phyloP scores from a whole-genome alignment of 176 grass and related monocot genomes.

The Poa pratensis region DNA sequence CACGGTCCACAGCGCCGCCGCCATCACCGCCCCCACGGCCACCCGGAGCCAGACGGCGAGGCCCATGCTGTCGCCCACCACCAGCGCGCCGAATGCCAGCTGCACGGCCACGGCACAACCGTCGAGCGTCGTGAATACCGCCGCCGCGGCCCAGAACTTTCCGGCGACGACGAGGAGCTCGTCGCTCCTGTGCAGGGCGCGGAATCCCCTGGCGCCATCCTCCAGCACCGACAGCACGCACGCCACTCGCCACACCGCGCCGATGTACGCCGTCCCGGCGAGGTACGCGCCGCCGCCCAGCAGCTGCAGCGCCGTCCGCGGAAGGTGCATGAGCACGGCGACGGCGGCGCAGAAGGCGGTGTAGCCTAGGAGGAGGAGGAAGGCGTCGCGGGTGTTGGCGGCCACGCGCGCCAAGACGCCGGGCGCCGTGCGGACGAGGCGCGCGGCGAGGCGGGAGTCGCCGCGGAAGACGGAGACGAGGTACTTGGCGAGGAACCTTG shows the following conservation, averaged over 20 bases:
- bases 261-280: background rate
- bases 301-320: background rate
- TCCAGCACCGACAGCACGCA: background rate
- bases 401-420: background rate
- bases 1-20: background rate
- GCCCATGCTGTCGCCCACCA: background rate
- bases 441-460: slow-evolving; percentile 6
- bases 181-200: background rate
- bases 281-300: background rate
- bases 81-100: background rate
- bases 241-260: slow-evolving; percentile 1
- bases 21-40: background rate
- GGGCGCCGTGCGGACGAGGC: background rate
- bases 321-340: background rate
- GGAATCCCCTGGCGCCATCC: background rate
- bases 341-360: background rate
- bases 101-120: background rate
- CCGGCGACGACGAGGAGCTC: background rate
- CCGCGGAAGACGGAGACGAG: background rate
- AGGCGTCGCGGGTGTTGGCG: background rate
- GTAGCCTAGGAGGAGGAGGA: slow-evolving; percentile 20
- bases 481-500: background rate
- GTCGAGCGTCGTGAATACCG: background rate
- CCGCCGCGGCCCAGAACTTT: background rate
- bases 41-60: background rate